Evolutionary conservation across 371 early-diverging fungal species (phyloP).

Genomic region (Globomyces sp.): DNA sequence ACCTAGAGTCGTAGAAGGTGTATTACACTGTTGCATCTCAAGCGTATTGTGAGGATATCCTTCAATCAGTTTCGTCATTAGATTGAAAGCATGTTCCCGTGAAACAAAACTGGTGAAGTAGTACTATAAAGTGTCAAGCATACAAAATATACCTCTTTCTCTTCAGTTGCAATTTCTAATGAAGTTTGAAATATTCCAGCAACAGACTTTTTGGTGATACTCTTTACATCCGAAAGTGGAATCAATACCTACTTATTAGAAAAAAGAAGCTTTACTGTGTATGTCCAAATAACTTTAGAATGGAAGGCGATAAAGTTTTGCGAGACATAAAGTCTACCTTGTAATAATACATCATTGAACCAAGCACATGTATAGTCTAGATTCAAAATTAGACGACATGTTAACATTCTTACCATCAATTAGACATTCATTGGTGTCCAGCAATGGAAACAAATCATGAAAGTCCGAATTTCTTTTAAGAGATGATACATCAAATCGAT

Average conservation of each 20-base stretch:
- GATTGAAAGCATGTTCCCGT: slow-evolving; percentile 30
- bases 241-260: slow-evolving; percentile 26
- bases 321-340: slow-evolving; percentile 45
- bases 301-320: slow-evolving; percentile 33
- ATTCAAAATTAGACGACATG: too few relatives aligned
- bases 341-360: slow-evolving; percentile 47
- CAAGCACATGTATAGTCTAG: slow-evolving; percentile 45
- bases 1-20: too few relatives aligned
- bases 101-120: slow-evolving; percentile 44
- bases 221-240: slow-evolving; percentile 35
- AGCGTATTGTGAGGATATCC: slow-evolving; percentile 12
- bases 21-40: neutral
- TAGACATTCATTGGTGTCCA: slow-evolving; percentile 32
- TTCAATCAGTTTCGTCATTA: slow-evolving; percentile 19
- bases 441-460: slow-evolving; percentile 39
- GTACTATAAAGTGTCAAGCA: slow-evolving; percentile 17
- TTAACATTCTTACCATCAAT: slow-evolving; percentile 21
- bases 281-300: slow-evolving; percentile 46
- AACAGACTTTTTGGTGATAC: slow-evolving; percentile 38
- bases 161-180: slow-evolving; percentile 31
- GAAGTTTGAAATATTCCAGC: slow-evolving; percentile 47
- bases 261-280: slow-evolving; percentile 29
- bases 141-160: slow-evolving; percentile 1
- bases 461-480: slow-evolving; percentile 38
- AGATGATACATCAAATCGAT: neutral